These are phyloP conservation scores for Coemansia sp. DNA, from an alignment of 192 early-diverging fungal genomes.

Conservation along the genomic window DNA sequence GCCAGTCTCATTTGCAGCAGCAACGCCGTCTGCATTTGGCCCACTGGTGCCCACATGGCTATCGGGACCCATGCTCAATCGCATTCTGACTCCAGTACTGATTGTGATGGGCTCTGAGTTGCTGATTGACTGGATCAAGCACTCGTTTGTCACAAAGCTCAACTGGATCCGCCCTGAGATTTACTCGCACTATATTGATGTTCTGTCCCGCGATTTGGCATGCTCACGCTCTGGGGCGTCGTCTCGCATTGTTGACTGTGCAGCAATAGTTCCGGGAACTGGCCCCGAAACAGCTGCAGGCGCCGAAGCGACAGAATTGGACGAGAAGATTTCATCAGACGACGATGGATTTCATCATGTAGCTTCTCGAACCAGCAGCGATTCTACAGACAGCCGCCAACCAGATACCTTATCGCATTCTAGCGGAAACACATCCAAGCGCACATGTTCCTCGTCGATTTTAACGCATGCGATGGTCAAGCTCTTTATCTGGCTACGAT, in stretches of 20 bases:
- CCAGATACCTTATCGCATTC: too few relatives aligned
- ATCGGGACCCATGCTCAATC: conserved; percentile 60
- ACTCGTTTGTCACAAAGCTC: conserved; percentile 97
- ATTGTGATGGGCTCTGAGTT: conserved; percentile 87
- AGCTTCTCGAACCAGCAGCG: neutral
- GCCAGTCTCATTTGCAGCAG: conserved; percentile 38
- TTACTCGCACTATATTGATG: conserved; percentile 82
- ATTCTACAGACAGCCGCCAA: neutral
- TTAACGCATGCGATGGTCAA: conserved; percentile 29
- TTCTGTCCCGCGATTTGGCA: conserved; percentile 84
- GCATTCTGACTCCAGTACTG: conserved; percentile 73
- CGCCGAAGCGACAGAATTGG: neutral
- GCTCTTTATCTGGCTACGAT: conserved; percentile 18
- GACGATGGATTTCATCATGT: conserved; percentile 2
- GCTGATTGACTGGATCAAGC: conserved; percentile 96
- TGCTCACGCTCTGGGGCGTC: conserved; percentile 26
- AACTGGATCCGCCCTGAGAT: conserved; percentile 88
- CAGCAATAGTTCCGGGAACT: neutral
- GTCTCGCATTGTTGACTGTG: neutral
- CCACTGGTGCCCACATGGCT: conserved; percentile 65
- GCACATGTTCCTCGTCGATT: conserved; percentile 31
- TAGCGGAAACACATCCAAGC: neutral
- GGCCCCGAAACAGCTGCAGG: neutral
- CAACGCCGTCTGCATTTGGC: conserved; percentile 56
- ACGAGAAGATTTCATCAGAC: neutral